A percentile compares a stretch with the other conserved stretches of the same genome.
phyloP scores from a whole-genome alignment of 2,329 filamentous ascomycete species.

The Ceratocystis diversiconidia region DNA sequence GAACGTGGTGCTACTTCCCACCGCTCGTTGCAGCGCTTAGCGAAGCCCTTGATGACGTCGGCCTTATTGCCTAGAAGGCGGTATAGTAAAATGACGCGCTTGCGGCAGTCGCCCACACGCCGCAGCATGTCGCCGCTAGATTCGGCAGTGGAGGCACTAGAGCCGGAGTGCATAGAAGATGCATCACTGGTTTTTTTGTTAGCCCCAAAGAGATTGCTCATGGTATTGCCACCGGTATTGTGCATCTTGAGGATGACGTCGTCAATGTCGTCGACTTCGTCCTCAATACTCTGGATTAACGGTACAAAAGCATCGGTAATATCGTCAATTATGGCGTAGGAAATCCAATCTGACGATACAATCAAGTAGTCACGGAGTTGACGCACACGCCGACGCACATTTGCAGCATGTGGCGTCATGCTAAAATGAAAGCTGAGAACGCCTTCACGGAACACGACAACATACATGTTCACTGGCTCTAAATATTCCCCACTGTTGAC shows the following conservation, averaged over 20 bases:
- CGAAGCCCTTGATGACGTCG: constrained; percentile 97
- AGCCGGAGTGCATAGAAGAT: constrained; percentile 24
- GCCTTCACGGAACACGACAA: constrained; percentile 90
- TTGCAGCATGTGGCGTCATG: constrained; percentile 89
- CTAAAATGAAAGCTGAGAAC: constrained; percentile 95
- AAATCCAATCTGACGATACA: constrained; percentile 92
- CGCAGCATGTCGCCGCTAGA: constrained; percentile 70
- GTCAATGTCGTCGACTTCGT: constrained; percentile 95
- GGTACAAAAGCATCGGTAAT: constrained; percentile 95
- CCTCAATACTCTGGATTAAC: constrained; percentile 81
- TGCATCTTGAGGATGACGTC: constrained; percentile 78
- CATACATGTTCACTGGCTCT: constrained; percentile 93
- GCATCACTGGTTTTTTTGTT: constrained; percentile 26
- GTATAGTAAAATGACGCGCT: constrained; percentile 94
- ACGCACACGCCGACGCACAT: constrained; percentile 82
- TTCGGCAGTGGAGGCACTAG: constrained; percentile 25
- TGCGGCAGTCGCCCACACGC: constrained; percentile 82
- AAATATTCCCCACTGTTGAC: constrained; percentile 77
- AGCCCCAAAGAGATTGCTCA: background rate
- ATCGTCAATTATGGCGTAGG: constrained; percentile 94
- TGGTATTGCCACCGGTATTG: constrained; percentile 12
- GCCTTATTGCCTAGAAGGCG: constrained; percentile 90
- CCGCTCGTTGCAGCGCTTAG: constrained; percentile 93
- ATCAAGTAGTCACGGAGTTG: constrained; percentile 90
- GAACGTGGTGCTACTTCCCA: constrained; percentile 92